These are phyloP conservation scores for Clonostachys chloroleuca DNA, from an alignment of 2,329 filamentous ascomycete genomes.

Conservation along the genomic window DNA sequence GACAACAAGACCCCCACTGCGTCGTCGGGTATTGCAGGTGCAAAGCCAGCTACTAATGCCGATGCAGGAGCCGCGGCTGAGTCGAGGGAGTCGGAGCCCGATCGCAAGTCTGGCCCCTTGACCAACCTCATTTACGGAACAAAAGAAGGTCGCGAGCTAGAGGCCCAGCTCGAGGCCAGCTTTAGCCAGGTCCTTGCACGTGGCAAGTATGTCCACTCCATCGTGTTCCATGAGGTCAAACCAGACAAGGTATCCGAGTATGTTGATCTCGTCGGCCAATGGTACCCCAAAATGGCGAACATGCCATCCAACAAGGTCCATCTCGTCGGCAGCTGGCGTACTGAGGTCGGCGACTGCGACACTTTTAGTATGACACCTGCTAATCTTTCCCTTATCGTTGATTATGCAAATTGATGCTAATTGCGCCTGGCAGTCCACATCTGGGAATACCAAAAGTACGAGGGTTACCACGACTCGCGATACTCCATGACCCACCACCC, in stretches of 20 bases:
- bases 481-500: slow-evolving; percentile 79
- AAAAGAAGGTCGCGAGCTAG: slow-evolving; percentile 88
- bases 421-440: slow-evolving; percentile 76
- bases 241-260: slow-evolving; percentile 96
- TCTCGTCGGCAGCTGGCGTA: slow-evolving; percentile 95
- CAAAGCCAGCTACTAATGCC: slow-evolving; percentile 28
- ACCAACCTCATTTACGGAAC: slow-evolving; percentile 95
- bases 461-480: slow-evolving; percentile 90
- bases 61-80: slow-evolving; percentile 47
- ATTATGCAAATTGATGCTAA: not conserved
- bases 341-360: slow-evolving; percentile 94
- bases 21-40: slow-evolving; percentile 6
- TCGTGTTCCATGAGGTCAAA: slow-evolving; percentile 94
- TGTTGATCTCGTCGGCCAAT: slow-evolving; percentile 79
- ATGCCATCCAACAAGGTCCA: slow-evolving; percentile 89
- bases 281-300: slow-evolving; percentile 87
- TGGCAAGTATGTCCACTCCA: slow-evolving; percentile 97
- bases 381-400: not conserved
- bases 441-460: slow-evolving; percentile 98
- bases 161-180: slow-evolving; percentile 91
- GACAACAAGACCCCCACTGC: slow-evolving; percentile 23
- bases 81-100: slow-evolving; percentile 46
- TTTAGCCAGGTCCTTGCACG: slow-evolving; percentile 93
- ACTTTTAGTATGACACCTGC: slow-evolving; percentile 67
- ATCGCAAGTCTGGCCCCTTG: slow-evolving; percentile 68